Conservation (phyloP, 768 basidiomycete genomes). For the Sarcomyxa edulis region DNA sequence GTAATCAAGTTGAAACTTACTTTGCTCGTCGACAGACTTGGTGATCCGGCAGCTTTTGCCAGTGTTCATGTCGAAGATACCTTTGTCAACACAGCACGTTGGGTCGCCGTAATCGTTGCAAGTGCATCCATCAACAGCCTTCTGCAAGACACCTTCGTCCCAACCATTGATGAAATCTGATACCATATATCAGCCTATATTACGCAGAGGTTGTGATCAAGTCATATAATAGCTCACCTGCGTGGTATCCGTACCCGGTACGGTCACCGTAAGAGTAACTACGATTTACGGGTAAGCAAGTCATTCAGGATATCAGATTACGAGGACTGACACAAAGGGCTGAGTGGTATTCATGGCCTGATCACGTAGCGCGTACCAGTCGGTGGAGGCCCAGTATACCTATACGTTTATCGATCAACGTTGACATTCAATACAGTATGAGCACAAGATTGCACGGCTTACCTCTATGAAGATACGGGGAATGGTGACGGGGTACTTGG, state of each 20-base stretch:
- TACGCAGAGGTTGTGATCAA: slow-evolving; percentile 10
- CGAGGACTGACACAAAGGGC: slow-evolving; percentile 42
- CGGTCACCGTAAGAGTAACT: slow-evolving; percentile 53
- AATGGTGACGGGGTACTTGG: slow-evolving; percentile 29
- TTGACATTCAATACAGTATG: not conserved
- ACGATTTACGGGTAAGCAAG: too few species aligned
- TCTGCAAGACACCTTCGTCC: slow-evolving; percentile 48
- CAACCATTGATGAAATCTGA: slow-evolving; percentile 62
- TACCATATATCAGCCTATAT: too few species aligned
- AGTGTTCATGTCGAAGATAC: slow-evolving; percentile 37
- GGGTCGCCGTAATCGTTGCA: slow-evolving; percentile 41
- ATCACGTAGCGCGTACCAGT: slow-evolving; percentile 27
- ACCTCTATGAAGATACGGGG: slow-evolving; percentile 41
- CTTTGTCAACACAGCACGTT: slow-evolving; percentile 39
- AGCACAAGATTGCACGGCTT: not conserved
- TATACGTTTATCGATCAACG: slow-evolving; percentile 11
- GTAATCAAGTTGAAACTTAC: slow-evolving; percentile 21
- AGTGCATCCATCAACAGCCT: slow-evolving; percentile 48
- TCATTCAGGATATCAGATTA: not conserved
- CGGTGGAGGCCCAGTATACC: slow-evolving; percentile 39
- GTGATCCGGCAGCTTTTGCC: slow-evolving; percentile 41
- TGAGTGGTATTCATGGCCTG: slow-evolving; percentile 42
- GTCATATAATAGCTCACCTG: slow-evolving; percentile 26
- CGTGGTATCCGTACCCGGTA: slow-evolving; percentile 59
- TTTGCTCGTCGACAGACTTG: slow-evolving; percentile 38